Evolutionary conservation across 75 land plant genomes (phyloP).

Genomic region (Azolla pinnata): DNA sequence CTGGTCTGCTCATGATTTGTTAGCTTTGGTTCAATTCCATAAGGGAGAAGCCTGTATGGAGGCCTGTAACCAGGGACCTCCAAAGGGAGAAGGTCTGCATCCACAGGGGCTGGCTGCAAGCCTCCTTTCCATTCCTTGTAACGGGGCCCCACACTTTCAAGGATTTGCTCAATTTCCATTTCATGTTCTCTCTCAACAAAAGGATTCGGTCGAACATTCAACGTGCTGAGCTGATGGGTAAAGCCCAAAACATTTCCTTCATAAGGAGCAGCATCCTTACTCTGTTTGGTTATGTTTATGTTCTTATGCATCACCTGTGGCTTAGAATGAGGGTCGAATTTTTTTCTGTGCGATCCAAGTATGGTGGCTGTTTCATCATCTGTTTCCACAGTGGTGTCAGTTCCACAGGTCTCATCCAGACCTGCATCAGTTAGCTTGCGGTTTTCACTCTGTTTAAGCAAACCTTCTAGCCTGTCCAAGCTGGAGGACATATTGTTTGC

Average conservation of each 20-base stretch:
- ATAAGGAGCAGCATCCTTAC: background rate
- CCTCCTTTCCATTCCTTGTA: slow-evolving; percentile 38
- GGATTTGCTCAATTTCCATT: slow-evolving; percentile 24
- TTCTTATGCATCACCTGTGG: background rate
- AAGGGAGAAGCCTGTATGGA: slow-evolving; percentile 36
- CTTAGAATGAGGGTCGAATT: slow-evolving; percentile 1
- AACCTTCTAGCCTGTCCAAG: slow-evolving; percentile 33
- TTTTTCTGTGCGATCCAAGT: background rate
- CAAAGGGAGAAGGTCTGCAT: slow-evolving; percentile 43
- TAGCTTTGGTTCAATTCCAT: slow-evolving; percentile 18
- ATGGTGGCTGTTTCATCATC: background rate
- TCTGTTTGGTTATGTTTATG: slow-evolving; percentile 1
- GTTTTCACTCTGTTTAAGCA: slow-evolving; percentile 26
- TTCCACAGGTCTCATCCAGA: background rate
- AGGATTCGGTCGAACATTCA: slow-evolving; percentile 5
- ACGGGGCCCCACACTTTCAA: slow-evolving; percentile 39
- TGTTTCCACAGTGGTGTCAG: background rate
- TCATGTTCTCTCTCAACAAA: slow-evolving; percentile 13
- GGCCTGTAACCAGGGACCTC: slow-evolving; percentile 27
- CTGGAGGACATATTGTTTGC: slow-evolving; percentile 4
- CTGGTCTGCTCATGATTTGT: slow-evolving; percentile 33
- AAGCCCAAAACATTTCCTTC: background rate
- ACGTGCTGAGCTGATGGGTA: background rate
- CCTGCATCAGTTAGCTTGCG: background rate
- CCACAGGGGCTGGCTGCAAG: slow-evolving; percentile 32